These are phyloP conservation scores for cucumber (Cucumis sativus) DNA, from an alignment of 306 rosid species.

Conservation along the genomic window DNA sequence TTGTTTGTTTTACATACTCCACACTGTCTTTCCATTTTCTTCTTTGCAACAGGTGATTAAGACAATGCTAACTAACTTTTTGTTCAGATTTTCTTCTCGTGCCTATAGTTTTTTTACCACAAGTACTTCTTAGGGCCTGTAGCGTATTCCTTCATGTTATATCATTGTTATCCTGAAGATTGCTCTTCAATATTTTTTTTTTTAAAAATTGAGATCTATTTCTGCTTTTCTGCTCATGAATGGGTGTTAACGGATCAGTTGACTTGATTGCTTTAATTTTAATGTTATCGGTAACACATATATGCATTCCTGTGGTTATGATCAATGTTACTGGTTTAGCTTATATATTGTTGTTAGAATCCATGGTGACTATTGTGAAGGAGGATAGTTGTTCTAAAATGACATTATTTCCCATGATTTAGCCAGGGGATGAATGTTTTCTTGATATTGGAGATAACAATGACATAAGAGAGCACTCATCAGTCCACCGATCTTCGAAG, in stretches of 20 bases:
- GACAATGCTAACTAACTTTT: neutral
- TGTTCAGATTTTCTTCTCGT: neutral
- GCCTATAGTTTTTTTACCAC: neutral
- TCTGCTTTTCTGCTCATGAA: neutral
- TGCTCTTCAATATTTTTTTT: neutral
- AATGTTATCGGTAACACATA: neutral
- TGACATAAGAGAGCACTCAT: constrained; percentile 68
- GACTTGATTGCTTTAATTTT: neutral
- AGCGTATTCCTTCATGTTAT: neutral
- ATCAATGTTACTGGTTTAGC: neutral
- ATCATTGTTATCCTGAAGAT: neutral
- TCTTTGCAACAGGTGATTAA: neutral
- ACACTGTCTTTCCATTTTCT: neutral
- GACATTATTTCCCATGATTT: constrained; percentile 17
- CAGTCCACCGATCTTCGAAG: constrained; percentile 84
- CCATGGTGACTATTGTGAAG: neutral
- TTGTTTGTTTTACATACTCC: neutral
- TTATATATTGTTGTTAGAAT: constrained; percentile 7
- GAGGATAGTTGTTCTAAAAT: neutral
- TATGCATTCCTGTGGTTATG: neutral
- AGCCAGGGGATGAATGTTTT: constrained; percentile 77
- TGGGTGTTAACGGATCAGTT: neutral
- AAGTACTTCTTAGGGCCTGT: neutral
- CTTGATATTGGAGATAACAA: constrained; percentile 81
- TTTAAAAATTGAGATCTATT: neutral